phyloP scores from a whole-genome alignment of 208 protist genomes.

The Strigomonas galati region DNA sequence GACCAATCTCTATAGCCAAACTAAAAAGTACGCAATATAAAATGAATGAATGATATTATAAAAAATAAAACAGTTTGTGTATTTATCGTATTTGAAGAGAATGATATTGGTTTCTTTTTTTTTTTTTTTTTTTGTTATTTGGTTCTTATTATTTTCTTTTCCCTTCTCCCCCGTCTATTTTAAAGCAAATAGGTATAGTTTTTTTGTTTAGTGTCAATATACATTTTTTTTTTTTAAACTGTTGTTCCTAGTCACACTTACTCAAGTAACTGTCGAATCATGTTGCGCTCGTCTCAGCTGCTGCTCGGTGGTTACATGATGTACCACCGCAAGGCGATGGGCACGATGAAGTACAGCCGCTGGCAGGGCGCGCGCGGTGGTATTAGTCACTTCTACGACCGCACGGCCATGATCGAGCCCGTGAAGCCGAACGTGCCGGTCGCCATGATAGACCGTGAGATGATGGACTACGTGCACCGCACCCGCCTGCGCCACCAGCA shows the following conservation, averaged over 20 bases:
- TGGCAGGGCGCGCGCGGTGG: slow-evolving; percentile 78
- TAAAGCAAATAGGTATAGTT: not conserved
- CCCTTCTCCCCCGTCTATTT: not conserved
- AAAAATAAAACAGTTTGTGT: not conserved
- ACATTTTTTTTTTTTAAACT: not conserved
- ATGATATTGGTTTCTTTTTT: too few relatives aligned
- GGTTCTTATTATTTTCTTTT: not conserved
- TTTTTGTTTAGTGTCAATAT: not conserved
- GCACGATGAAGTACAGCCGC: slow-evolving; percentile 81
- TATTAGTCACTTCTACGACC: slow-evolving; percentile 84
- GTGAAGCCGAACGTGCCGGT: slow-evolving; percentile 65
- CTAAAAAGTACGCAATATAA: too few relatives aligned
- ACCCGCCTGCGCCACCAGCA: slow-evolving; percentile 82
- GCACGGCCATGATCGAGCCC: slow-evolving; percentile 79
- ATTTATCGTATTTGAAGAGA: not conserved
- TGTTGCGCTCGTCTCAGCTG: slow-evolving; percentile 40
- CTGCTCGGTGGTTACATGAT: slow-evolving; percentile 77
- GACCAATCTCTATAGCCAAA: too few relatives aligned
- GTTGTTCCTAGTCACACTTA: not conserved
- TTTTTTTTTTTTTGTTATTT: too few relatives aligned
- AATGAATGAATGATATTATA: not conserved
- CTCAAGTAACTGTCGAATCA: not conserved
- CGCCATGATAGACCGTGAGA: slow-evolving; percentile 74
- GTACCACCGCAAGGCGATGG: slow-evolving; percentile 87
- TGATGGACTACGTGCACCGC: slow-evolving; percentile 89